Evolutionary conservation across 75 land plant genomes (phyloP).

Genomic region (Cunninghamia lanceolata): DNA sequence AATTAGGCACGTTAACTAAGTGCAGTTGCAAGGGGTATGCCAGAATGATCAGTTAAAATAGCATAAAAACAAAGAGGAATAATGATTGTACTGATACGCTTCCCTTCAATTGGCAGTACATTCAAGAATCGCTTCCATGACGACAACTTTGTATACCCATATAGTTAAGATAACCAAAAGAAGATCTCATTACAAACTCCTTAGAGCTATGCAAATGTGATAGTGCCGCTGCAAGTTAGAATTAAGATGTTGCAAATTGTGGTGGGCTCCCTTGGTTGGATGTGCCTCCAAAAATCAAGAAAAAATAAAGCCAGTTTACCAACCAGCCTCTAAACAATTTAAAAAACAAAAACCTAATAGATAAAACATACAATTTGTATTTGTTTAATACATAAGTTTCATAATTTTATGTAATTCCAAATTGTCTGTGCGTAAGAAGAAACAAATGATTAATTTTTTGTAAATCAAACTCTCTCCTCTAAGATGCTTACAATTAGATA

Average conservation of each 20-base stretch:
- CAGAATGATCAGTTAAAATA: background rate
- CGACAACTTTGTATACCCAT: background rate
- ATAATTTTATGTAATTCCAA: background rate
- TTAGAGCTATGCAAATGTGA: background rate
- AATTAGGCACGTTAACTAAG: background rate
- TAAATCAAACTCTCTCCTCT: too few relatives aligned
- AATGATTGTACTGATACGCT: background rate
- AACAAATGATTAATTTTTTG: too few relatives aligned
- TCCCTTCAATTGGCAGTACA: background rate
- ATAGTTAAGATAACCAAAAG: too few relatives aligned
- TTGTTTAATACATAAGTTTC: too few relatives aligned
- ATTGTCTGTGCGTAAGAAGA: background rate
- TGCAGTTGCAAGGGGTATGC: background rate
- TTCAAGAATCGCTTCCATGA: background rate
- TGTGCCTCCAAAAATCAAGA: background rate
- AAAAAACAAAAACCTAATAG: background rate
- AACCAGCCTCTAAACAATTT: background rate
- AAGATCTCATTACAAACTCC: background rate
- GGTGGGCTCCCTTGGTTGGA: background rate
- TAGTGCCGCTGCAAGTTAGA: background rate
- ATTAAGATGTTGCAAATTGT: background rate
- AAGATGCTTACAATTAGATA: too few relatives aligned
- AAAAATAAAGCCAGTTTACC: background rate
- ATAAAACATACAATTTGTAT: background rate
- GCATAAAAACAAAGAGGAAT: background rate